Conservation (phyloP, 306 rosid species). For the Castanea crenata region DNA sequence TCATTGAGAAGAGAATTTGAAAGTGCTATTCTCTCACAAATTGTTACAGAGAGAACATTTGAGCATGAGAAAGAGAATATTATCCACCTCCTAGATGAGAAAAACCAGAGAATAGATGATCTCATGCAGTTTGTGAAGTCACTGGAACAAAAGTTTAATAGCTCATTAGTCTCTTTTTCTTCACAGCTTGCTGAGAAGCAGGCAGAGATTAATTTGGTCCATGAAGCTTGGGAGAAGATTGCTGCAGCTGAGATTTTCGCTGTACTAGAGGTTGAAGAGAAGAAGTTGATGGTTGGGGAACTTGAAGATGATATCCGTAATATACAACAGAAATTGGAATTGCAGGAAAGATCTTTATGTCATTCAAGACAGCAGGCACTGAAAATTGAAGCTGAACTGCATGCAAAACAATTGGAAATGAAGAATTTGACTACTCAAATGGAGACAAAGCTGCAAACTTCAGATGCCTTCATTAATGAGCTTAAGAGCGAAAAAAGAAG, state of each 20-base stretch:
- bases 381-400: slow-evolving; percentile 53
- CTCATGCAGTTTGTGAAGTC: slow-evolving; percentile 44
- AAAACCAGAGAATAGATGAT: slow-evolving; percentile 36
- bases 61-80: slow-evolving; percentile 40
- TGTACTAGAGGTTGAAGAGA: slow-evolving; percentile 59
- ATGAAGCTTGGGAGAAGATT: slow-evolving; percentile 58
- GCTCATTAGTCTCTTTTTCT: slow-evolving; percentile 45
- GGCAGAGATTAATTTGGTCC: slow-evolving; percentile 50
- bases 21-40: slow-evolving; percentile 42
- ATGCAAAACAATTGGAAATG: slow-evolving; percentile 39
- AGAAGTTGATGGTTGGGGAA: slow-evolving; percentile 55
- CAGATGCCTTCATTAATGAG: slow-evolving; percentile 51
- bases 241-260: slow-evolving; percentile 57
- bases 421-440: slow-evolving; percentile 44
- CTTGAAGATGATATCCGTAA: slow-evolving; percentile 54
- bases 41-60: slow-evolving; percentile 33
- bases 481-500: slow-evolving; percentile 54
- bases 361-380: slow-evolving; percentile 45
- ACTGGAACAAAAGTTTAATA: slow-evolving; percentile 44
- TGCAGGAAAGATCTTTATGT: slow-evolving; percentile 42
- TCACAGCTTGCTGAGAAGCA: slow-evolving; percentile 58
- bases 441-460: slow-evolving; percentile 47
- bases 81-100: slow-evolving; percentile 28
- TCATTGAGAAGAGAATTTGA: slow-evolving; percentile 53
- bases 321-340: slow-evolving; percentile 51